Conservation (phyloP, 495 filamentous ascomycete genomes). For the Mycothermus thermophilus region DNA sequence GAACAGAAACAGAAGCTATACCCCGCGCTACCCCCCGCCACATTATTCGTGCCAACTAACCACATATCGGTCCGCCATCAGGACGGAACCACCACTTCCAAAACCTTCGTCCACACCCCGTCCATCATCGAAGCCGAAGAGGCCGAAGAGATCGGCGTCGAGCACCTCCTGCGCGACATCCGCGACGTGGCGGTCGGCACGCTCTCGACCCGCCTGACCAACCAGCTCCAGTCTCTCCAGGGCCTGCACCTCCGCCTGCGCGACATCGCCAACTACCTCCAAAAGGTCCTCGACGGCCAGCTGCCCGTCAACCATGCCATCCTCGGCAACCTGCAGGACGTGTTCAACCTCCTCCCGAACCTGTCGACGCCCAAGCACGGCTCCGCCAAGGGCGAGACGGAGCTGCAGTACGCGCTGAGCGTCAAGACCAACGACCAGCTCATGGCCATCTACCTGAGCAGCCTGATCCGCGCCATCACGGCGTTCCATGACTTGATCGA, state of each 20-base stretch:
- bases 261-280: constrained; percentile 88
- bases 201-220: constrained; percentile 94
- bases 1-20: not conserved
- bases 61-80: too few species aligned
- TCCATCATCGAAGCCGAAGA: constrained; percentile 98
- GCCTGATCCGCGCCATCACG: constrained; percentile 91
- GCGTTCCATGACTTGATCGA: constrained; percentile 99
- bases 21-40: not conserved
- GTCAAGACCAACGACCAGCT: constrained; percentile 98
- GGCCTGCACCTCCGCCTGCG: constrained; percentile 88
- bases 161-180: constrained; percentile 95
- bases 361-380: constrained; percentile 61
- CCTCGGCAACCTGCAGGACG: constrained; percentile 92
- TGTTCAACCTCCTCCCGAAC: constrained; percentile 97
- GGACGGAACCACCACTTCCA: constrained; percentile 95
- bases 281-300: constrained; percentile 84
- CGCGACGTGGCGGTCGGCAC: constrained; percentile 96
- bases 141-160: constrained; percentile 96
- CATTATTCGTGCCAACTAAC: too few species aligned
- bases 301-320: constrained; percentile 96
- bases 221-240: constrained; percentile 93
- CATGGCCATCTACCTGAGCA: constrained; percentile 93
- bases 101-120: constrained; percentile 98
- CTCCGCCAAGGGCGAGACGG: constrained; percentile 45
- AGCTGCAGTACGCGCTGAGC: constrained; percentile 88